phyloP scores from a whole-genome alignment of 306 rosid genomes.

The Rosa lucieae region DNA sequence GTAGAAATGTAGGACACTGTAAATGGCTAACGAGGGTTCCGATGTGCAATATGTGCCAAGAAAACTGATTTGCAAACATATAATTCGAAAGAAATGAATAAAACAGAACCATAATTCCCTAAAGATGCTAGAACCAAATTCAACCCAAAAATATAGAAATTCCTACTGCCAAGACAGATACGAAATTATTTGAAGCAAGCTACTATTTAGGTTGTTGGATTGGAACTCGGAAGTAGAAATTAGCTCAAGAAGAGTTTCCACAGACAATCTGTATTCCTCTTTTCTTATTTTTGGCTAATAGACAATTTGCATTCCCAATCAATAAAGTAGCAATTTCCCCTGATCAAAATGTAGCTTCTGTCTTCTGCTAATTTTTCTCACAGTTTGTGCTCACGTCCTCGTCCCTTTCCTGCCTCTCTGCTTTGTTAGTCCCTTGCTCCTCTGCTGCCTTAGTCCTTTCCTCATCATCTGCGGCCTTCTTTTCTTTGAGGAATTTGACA shows the following conservation, averaged over 20 bases:
- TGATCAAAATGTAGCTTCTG: neutral
- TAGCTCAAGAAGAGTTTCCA: neutral
- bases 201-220: neutral
- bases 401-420: neutral
- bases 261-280: neutral
- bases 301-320: neutral
- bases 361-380: neutral
- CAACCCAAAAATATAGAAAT: neutral
- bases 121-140: neutral
- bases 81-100: neutral
- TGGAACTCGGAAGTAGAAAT: neutral
- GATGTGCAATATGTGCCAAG: neutral
- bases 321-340: neutral
- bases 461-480: neutral
- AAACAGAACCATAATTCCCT: neutral
- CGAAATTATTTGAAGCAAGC: neutral
- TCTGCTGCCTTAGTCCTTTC: neutral
- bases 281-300: neutral
- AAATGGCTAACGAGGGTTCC: neutral
- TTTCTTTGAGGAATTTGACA: neutral
- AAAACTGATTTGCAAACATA: slow-evolving; percentile 1
- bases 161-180: neutral
- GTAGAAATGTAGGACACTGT: neutral
- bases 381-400: neutral
- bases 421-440: neutral